Evolutionary conservation across 768 basidiomycete genomes (phyloP).

Genomic region (Chalciporus sphaerocephalus): DNA sequence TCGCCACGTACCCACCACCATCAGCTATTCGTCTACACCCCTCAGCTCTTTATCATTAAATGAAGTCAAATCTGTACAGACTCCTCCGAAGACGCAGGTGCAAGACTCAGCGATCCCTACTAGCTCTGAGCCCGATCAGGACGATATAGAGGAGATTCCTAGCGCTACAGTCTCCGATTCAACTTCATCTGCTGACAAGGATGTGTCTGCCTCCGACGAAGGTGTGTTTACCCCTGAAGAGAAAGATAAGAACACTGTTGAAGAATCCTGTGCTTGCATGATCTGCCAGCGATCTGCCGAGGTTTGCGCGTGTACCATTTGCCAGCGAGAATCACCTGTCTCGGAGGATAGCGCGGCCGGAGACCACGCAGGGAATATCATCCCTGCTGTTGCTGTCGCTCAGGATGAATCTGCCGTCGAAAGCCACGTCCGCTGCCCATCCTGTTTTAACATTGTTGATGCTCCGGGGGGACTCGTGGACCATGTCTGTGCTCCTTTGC

Average conservation of each 20-base stretch:
- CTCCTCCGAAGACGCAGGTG: not conserved
- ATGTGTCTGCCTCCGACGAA: slow-evolving; percentile 7
- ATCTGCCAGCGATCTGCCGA: slow-evolving; percentile 1
- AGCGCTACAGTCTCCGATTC: slow-evolving; percentile 2
- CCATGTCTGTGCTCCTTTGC: slow-evolving; percentile 16
- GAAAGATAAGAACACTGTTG: not conserved
- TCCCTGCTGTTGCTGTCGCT: not conserved
- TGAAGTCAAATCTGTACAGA: not conserved
- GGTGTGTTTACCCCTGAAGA: not conserved
- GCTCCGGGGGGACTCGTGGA: slow-evolving; percentile 3
- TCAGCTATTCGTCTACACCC: not conserved
- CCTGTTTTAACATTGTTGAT: slow-evolving; percentile 16
- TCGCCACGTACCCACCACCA: not conserved
- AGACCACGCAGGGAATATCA: not conserved
- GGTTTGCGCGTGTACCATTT: slow-evolving; percentile 5
- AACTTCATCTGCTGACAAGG: slow-evolving; percentile 1
- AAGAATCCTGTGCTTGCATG: not conserved
- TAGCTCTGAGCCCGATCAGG: not conserved
- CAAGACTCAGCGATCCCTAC: not conserved
- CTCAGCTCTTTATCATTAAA: not conserved
- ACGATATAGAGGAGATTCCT: not conserved
- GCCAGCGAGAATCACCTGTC: not conserved
- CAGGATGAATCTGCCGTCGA: not conserved
- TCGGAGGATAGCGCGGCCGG: not conserved
- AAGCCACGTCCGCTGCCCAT: slow-evolving; percentile 6